These are phyloP conservation scores for Mortierella alpina DNA, from an alignment of 192 early-diverging fungal species.

Conservation along the genomic window DNA sequence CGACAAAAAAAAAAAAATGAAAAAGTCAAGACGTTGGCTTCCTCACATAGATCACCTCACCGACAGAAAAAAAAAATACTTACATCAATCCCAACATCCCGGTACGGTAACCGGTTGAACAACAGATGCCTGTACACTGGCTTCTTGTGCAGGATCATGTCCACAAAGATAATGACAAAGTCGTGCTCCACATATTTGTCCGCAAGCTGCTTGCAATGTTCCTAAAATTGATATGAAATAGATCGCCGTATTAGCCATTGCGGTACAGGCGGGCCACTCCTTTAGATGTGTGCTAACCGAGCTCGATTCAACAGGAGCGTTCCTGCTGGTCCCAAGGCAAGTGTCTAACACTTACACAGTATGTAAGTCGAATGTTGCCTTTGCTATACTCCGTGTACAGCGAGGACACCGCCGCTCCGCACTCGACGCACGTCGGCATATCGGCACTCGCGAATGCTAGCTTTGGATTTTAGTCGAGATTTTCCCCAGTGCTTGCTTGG, in stretches of 20 bases:
- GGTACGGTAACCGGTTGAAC: slow-evolving; percentile 80
- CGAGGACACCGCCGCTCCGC: slow-evolving; percentile 71
- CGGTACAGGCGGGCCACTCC: too few relatives aligned
- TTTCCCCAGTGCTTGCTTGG: too few relatives aligned
- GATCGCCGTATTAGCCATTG: too few relatives aligned
- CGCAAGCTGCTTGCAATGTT: slow-evolving; percentile 80
- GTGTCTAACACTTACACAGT: slow-evolving; percentile 65
- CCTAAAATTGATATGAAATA: slow-evolving; percentile 39
- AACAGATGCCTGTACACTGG: slow-evolving; percentile 89
- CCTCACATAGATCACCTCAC: background rate
- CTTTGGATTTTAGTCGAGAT: too few relatives aligned
- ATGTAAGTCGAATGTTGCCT: slow-evolving; percentile 85
- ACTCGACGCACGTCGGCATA: slow-evolving; percentile 84
- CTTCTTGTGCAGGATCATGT: slow-evolving; percentile 90
- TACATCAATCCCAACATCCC: slow-evolving; percentile 57
- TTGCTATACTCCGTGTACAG: slow-evolving; percentile 87
- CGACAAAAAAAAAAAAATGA: background rate
- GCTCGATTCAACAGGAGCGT: too few relatives aligned
- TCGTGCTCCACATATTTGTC: slow-evolving; percentile 96
- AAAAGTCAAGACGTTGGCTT: background rate
- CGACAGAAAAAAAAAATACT: background rate
- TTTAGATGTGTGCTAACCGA: too few relatives aligned
- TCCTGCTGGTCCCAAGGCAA: too few relatives aligned
- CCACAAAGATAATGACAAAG: slow-evolving; percentile 87
- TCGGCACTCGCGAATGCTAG: too few relatives aligned